phyloP scores from a whole-genome alignment of 345 rosid genomes.

The Isatis tinctoria region DNA sequence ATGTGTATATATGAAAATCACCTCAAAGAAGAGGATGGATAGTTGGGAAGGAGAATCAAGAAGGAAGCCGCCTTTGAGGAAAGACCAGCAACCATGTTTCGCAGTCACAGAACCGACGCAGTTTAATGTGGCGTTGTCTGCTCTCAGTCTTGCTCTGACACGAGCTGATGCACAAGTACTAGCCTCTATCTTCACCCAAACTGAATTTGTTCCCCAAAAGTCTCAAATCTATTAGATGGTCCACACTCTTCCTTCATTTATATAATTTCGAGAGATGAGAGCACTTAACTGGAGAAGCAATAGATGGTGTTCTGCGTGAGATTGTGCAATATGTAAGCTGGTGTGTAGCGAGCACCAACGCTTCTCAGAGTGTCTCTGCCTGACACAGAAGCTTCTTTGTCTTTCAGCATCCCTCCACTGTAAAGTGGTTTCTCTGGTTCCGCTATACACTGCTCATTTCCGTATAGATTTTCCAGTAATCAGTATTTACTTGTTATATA shows the following conservation, averaged over 20 bases:
- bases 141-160: slow-evolving; percentile 56
- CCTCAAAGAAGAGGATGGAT: slow-evolving; percentile 54
- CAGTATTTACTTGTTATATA: not conserved
- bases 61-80: slow-evolving; percentile 87
- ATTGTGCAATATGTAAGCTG: slow-evolving; percentile 52
- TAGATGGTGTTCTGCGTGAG: slow-evolving; percentile 49
- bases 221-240: not conserved
- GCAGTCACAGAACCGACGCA: slow-evolving; percentile 77
- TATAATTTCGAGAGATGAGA: not conserved
- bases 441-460: slow-evolving; percentile 53
- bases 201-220: not conserved
- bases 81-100: slow-evolving; percentile 78
- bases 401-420: slow-evolving; percentile 67
- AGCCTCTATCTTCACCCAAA: slow-evolving; percentile 59
- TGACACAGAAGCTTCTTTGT: slow-evolving; percentile 4
- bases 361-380: not conserved
- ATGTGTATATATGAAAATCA: not conserved
- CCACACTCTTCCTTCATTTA: not conserved
- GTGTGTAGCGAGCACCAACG: slow-evolving; percentile 29
- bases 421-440: slow-evolving; percentile 61
- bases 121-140: slow-evolving; percentile 35
- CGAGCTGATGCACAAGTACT: slow-evolving; percentile 44
- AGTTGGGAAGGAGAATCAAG: slow-evolving; percentile 47
- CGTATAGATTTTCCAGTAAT: no score
- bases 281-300: slow-evolving; percentile 61